These are phyloP conservation scores for Exophiala sideris DNA, from an alignment of 2,329 filamentous ascomycete species.

Conservation along the genomic window DNA sequence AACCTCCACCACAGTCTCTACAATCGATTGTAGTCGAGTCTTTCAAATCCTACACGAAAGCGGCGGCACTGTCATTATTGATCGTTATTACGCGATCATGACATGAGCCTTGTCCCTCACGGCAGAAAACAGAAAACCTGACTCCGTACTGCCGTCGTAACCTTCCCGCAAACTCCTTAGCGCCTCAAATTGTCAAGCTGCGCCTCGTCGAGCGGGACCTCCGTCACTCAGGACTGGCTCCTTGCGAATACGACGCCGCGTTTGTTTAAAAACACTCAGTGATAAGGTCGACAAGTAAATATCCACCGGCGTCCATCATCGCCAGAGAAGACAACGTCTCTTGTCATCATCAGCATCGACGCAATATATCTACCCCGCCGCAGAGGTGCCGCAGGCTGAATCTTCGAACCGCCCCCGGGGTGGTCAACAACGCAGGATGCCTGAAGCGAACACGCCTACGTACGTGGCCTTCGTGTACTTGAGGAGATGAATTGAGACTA, in stretches of 20 bases:
- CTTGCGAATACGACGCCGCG: conserved; percentile 18
- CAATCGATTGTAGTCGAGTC: background rate
- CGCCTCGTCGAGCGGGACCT: conserved; percentile 12
- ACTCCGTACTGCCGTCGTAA: conserved; percentile 3
- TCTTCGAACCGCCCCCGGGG: conserved; percentile 11
- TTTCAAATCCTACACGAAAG: background rate
- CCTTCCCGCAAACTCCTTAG: conserved; percentile 22
- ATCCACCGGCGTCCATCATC: background rate
- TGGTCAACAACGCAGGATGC: conserved; percentile 30
- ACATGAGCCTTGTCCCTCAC: conserved; percentile 15
- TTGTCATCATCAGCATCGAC: background rate
- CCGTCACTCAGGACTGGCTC: conserved; percentile 5
- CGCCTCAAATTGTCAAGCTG: conserved; percentile 18
- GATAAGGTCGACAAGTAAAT: conserved; percentile 2
- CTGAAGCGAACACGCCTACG: conserved; percentile 62
- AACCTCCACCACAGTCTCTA: background rate
- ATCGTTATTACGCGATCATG: conserved; percentile 23
- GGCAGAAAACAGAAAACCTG: background rate
- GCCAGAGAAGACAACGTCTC: background rate
- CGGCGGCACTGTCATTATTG: conserved; percentile 9
- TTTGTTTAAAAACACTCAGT: conserved; percentile 1
- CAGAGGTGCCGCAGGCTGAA: conserved; percentile 12
- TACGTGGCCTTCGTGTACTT: conserved; percentile 42
- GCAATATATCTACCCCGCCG: conserved; percentile 17
- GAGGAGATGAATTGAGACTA: conserved; percentile 11